phyloP scores from a whole-genome alignment of 768 basidiomycete genomes.

The Pisolithus albus region DNA sequence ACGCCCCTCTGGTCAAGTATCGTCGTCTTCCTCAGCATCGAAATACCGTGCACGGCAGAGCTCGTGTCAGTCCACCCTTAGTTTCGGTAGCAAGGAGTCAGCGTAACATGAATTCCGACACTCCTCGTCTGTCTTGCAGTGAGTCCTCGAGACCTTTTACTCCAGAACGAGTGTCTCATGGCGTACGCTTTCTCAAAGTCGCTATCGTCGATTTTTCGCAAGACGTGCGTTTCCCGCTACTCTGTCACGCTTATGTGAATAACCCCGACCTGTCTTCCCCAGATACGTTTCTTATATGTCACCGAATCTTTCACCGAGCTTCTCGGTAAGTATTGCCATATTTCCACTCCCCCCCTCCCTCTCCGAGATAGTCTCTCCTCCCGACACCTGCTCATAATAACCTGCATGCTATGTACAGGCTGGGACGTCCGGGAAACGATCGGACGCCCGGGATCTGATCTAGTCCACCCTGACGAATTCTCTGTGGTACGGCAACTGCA shows the following conservation, averaged over 20 bases:
- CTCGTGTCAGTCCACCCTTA: not conserved
- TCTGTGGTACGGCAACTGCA: conserved; percentile 59
- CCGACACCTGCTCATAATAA: not conserved
- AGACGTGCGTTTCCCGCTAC: conserved; percentile 37
- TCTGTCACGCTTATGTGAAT: not conserved
- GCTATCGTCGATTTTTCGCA: conserved; percentile 78
- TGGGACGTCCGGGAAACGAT: conserved; percentile 69
- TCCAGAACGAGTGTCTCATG: conserved; percentile 2
- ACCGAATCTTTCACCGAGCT: conserved; percentile 62
- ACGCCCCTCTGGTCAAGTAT: no score
- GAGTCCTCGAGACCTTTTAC: conserved; percentile 23
- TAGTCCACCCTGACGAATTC: conserved; percentile 79
- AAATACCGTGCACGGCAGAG: not conserved
- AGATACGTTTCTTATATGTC: conserved; percentile 65
- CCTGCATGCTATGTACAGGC: conserved; percentile 36
- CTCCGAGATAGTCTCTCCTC: not conserved
- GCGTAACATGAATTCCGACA: conserved; percentile 33
- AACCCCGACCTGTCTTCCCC: conserved; percentile 4
- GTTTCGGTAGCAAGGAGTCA: not conserved
- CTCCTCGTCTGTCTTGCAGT: conserved; percentile 78
- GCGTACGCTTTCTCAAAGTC: conserved; percentile 35
- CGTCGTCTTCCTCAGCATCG: not conserved
- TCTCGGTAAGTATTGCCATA: conserved; percentile 38
- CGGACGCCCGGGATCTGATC: conserved; percentile 60
- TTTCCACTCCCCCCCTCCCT: not conserved